A percentile compares a stretch with the other conserved stretches of the same genome.
Conservation (phyloP, 1,139 yeast genomes). For the Geotrichum aggregatum region DNA sequence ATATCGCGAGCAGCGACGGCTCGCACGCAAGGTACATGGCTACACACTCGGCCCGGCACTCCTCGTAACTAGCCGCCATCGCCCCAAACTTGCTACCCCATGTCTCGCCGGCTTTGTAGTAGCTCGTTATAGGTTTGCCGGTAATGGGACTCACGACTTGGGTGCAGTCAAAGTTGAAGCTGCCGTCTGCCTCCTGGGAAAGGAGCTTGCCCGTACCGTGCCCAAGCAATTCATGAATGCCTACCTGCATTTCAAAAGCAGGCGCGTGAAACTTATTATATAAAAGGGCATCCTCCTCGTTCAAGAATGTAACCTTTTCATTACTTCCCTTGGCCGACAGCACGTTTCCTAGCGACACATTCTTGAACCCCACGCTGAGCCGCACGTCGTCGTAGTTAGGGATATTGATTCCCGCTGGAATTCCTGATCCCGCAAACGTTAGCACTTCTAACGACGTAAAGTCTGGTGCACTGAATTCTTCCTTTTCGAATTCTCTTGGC, state of each 20-base stretch:
- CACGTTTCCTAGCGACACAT: conserved; percentile 83
- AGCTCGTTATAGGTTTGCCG: conserved; percentile 57
- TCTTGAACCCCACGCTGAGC: conserved; percentile 77
- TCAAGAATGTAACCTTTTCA: conserved; percentile 66
- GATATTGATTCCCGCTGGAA: conserved; percentile 89
- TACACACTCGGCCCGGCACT: conserved; percentile 87
- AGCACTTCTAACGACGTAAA: conserved; percentile 85
- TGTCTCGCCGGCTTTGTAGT: conserved; percentile 74
- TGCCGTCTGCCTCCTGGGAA: conserved; percentile 51
- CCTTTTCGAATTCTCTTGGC: conserved; percentile 72
- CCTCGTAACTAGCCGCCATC: conserved; percentile 88
- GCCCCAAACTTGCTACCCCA: conserved; percentile 86
- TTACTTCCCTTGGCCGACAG: conserved; percentile 67
- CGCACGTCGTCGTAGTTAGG: conserved; percentile 90
- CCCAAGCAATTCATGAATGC: conserved; percentile 86
- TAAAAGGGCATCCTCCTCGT: conserved; percentile 48
- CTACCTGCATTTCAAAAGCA: conserved; percentile 88
- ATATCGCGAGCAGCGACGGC: conserved; percentile 60
- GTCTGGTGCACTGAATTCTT: conserved; percentile 81
- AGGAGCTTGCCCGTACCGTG: conserved; percentile 86
- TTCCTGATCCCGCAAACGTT: conserved; percentile 84
- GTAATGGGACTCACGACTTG: conserved; percentile 58
- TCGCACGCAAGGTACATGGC: conserved; percentile 76
- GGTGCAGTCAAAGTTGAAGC: conserved; percentile 62
- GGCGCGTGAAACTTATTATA: conserved; percentile 72